A percentile compares a stretch with the other conserved stretches of the same genome.
These are phyloP conservation scores for Erodium chrysanthum DNA, from an alignment of 441 rosid genomes.

Conservation along the genomic window DNA sequence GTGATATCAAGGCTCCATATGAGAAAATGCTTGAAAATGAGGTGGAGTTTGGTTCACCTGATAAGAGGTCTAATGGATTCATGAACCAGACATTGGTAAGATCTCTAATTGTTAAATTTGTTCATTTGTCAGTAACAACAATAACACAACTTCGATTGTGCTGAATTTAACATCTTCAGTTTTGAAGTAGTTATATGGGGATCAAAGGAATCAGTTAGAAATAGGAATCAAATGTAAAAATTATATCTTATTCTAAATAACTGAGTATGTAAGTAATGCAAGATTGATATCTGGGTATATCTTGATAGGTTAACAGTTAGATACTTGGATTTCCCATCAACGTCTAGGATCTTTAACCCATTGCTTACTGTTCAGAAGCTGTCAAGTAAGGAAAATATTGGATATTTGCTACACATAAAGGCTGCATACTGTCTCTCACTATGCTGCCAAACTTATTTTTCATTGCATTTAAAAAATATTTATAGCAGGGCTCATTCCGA, in stretches of 20 bases:
- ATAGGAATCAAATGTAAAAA: not conserved
- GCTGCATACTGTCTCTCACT: no score
- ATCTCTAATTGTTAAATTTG: conserved; percentile 3
- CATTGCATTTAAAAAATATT: not conserved
- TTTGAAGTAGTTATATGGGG: no score
- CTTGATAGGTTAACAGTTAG: not conserved
- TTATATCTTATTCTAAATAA: no score
- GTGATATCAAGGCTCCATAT: conserved; percentile 82
- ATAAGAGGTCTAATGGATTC: conserved; percentile 77
- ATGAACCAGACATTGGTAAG: conserved; percentile 82
- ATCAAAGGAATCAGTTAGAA: no score
- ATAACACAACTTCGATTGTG: no score
- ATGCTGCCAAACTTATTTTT: no score
- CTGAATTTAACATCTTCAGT: not conserved
- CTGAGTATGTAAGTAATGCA: not conserved
- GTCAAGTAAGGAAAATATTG: not conserved
- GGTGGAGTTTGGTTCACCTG: conserved; percentile 93
- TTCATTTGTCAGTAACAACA: not conserved
- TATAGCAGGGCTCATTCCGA: not conserved
- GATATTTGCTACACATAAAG: no score
- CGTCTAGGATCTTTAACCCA: not conserved
- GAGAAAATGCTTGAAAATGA: conserved; percentile 92
- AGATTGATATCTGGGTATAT: not conserved
- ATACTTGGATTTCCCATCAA: not conserved
- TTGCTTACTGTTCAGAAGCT: not conserved